A percentile compares a stretch with the other conserved stretches of the same genome.
Evolutionary conservation across 1,139 yeast genomes (phyloP).

Genomic region (Spathaspora sp.): DNA sequence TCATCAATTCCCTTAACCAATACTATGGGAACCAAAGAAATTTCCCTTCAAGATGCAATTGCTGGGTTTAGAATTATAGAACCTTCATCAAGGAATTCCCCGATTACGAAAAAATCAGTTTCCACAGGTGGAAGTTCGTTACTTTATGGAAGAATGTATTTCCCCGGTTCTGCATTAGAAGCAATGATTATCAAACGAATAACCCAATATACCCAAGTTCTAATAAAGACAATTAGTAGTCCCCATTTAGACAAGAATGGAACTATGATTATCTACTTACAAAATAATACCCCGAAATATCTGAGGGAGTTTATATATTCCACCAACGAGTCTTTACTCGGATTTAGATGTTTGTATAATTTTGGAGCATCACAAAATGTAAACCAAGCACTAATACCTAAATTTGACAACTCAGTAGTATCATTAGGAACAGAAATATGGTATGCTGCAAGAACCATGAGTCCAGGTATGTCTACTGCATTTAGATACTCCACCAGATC

Average conservation of each 20-base stretch:
- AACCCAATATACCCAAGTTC: slow-evolving; percentile 58
- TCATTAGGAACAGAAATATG: slow-evolving; percentile 86
- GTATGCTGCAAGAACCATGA: slow-evolving; percentile 82
- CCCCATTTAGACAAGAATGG: slow-evolving; percentile 57
- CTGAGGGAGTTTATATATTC: slow-evolving; percentile 81
- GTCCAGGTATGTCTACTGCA: slow-evolving; percentile 84
- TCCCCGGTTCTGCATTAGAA: slow-evolving; percentile 86
- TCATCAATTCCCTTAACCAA: slow-evolving; percentile 58
- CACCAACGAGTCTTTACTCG: slow-evolving; percentile 86
- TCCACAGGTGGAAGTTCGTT: slow-evolving; percentile 18
- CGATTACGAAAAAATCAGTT: slow-evolving; percentile 1
- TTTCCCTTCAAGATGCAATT: slow-evolving; percentile 70
- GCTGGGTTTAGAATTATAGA: slow-evolving; percentile 71
- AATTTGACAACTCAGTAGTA: slow-evolving; percentile 49
- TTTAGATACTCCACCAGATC: slow-evolving; percentile 84
- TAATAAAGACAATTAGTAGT: slow-evolving; percentile 74
- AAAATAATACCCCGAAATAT: slow-evolving; percentile 61
- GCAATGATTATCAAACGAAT: slow-evolving; percentile 80
- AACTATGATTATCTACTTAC: slow-evolving; percentile 69
- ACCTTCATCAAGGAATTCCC: slow-evolving; percentile 25
- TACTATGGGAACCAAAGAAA: slow-evolving; percentile 51
- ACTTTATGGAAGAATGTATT: slow-evolving; percentile 79
- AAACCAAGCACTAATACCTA: slow-evolving; percentile 27
- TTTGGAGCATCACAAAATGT: slow-evolving; percentile 40
- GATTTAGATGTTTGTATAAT: slow-evolving; percentile 77